Evolutionary conservation across 257 asterid genomes (phyloP).

Genomic region (Penstemon davidsonii): DNA sequence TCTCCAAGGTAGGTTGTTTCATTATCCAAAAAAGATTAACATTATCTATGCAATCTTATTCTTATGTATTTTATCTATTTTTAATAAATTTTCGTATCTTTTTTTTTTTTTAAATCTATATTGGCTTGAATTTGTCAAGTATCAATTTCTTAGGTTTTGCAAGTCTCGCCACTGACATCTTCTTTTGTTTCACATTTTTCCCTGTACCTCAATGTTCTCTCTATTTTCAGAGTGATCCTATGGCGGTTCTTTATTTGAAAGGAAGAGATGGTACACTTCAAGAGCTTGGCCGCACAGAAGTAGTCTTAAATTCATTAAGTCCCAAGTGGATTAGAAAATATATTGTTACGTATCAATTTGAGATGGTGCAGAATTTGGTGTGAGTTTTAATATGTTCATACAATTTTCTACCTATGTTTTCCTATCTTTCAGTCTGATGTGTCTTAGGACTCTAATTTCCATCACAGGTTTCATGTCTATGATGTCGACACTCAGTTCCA

Average conservation of each 20-base stretch:
- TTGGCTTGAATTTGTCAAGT: background rate
- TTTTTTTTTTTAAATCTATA: background rate
- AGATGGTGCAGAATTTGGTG: slow-evolving; percentile 92
- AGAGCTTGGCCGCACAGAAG: slow-evolving; percentile 97
- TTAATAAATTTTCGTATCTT: slow-evolving; percentile 1
- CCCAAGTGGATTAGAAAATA: slow-evolving; percentile 90
- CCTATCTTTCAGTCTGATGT: slow-evolving; percentile 19
- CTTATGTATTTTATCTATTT: slow-evolving; percentile 2
- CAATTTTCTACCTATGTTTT: slow-evolving; percentile 24
- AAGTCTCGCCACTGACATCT: slow-evolving; percentile 11
- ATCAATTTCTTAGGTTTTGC: slow-evolving; percentile 17
- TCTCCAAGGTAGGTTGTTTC: slow-evolving; percentile 84
- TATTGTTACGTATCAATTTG: slow-evolving; percentile 77
- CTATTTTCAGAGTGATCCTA: slow-evolving; percentile 90
- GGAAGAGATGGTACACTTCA: slow-evolving; percentile 74
- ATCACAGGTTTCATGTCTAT: slow-evolving; percentile 81
- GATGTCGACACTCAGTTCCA: slow-evolving; percentile 93
- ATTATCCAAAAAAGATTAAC: background rate
- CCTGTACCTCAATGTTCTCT: slow-evolving; percentile 30
- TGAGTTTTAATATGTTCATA: slow-evolving; percentile 52
- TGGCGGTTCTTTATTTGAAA: slow-evolving; percentile 75
- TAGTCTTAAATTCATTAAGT: slow-evolving; percentile 78
- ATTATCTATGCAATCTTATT: slow-evolving; percentile 12
- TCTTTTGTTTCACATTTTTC: slow-evolving; percentile 1
- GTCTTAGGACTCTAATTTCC: slow-evolving; percentile 32